A percentile compares a stretch with the other conserved stretches of the same genome.
Evolutionary conservation across 768 basidiomycete species (phyloP).

Genomic region (Tulasnella calospora): DNA sequence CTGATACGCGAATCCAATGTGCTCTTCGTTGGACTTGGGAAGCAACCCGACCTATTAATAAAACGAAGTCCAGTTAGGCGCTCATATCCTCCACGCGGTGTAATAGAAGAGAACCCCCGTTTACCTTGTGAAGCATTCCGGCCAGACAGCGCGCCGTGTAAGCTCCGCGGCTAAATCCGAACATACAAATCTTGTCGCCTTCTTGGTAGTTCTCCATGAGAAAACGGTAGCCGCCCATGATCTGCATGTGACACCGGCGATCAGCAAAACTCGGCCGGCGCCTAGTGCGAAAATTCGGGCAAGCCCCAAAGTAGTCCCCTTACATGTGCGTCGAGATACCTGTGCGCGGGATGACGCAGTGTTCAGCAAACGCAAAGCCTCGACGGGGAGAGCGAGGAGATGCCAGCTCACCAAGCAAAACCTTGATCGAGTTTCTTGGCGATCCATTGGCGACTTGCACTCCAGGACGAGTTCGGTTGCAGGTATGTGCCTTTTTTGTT

Average conservation of each 20-base stretch:
- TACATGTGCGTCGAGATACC: constrained; percentile 64
- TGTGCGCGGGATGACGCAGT: constrained; percentile 34
- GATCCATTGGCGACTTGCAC: constrained; percentile 50
- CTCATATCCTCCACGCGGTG: not conserved
- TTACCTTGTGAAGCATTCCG: constrained; percentile 27
- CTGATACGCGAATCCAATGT: constrained; percentile 12
- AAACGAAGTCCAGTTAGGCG: not conserved
- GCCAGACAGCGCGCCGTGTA: constrained; percentile 29
- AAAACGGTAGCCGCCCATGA: constrained; percentile 26
- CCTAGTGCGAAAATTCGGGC: too few relatives aligned
- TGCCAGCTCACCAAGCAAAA: constrained; percentile 55
- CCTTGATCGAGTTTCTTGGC: constrained; percentile 64
- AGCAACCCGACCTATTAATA: constrained; percentile 24
- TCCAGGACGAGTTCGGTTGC: constrained; percentile 46
- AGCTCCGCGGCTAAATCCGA: constrained; percentile 29
- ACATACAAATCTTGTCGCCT: constrained; percentile 27
- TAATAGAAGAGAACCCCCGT: constrained; percentile 1
- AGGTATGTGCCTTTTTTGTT: constrained; percentile 37
- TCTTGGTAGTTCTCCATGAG: constrained; percentile 20
- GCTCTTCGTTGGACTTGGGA: constrained; percentile 19
- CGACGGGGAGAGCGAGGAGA: not conserved
- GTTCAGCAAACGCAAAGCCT: constrained; percentile 19
- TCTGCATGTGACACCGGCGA: constrained; percentile 3
- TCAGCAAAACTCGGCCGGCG: not conserved
- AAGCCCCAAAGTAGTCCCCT: not conserved